Evolutionary conservation across 108 stramenopile genomes (phyloP).

Genomic region (Conticribra guillardii): DNA sequence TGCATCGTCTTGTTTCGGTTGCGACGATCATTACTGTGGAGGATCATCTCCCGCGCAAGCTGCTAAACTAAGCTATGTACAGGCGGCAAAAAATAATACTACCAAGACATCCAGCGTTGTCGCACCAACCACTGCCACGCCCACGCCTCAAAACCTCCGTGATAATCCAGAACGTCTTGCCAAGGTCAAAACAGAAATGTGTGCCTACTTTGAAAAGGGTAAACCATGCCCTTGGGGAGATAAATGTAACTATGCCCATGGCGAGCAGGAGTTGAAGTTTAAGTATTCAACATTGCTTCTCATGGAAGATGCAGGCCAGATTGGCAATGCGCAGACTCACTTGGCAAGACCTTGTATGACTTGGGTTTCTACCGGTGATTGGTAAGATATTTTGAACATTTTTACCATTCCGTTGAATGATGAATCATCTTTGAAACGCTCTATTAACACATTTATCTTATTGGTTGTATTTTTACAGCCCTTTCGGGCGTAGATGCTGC

Average conservation of each 20-base stretch:
- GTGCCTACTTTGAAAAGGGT: conserved; percentile 19
- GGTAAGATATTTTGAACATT: conserved; percentile 11
- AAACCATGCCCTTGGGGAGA: conserved; percentile 30
- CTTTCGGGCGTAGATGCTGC: conserved; percentile 35
- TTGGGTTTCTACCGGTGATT: conserved; percentile 30
- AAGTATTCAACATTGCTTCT: conserved; percentile 31
- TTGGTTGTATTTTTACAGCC: conserved; percentile 1
- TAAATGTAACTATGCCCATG: conserved; percentile 45
- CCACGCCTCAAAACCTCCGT: conserved; percentile 41
- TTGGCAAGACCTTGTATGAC: conserved; percentile 27
- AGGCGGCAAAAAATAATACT: no score
- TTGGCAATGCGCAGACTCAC: conserved; percentile 35
- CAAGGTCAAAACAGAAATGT: conserved; percentile 42
- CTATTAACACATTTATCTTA: neutral
- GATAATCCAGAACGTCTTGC: conserved; percentile 40
- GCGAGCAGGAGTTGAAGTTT: conserved; percentile 35
- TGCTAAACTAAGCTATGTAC: no score
- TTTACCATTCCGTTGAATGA: neutral
- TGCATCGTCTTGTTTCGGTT: no score
- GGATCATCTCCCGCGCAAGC: no score
- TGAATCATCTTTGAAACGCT: neutral
- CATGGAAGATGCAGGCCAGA: conserved; percentile 39
- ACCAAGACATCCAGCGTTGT: neutral
- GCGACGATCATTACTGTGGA: no score
- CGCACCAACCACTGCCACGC: neutral